Base-by-base conservation (phyloP, 2,329 filamentous ascomycete genomes). In the Rutstroemia sp. region DNA sequence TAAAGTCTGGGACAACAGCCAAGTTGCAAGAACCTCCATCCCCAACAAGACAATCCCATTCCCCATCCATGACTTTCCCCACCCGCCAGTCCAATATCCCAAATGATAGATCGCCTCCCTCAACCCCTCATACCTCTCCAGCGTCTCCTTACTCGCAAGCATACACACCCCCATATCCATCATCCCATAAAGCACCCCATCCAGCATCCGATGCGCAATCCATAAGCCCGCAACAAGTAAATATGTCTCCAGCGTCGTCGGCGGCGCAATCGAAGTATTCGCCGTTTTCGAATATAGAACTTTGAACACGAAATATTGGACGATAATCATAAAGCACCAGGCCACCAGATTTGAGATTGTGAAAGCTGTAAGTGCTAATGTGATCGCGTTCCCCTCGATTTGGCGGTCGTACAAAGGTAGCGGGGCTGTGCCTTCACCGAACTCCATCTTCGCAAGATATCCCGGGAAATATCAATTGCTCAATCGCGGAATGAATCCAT, bases 251-350 rank as follows among this genome's bases (percentile, higher is more conserved):
- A 47, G 2, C 10, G n/a, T 17, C 4, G 53, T 34, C 8, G 47
- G 53, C 7, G n/a, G 16, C 17, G 8, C 23, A 5, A 25, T 19
- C 14, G 50, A n/a, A 19, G 17, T 2, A 46, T 30, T n/a, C 10
- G 17, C 8, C 27, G 17, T 17, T 16, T 27, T 23, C 7, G 38
- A 34, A 44, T 34, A 19, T 0, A 40, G 21, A 4, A 44, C n/a
- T 23, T 30, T 44, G 1, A 51, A 44, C 9, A 51, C 27, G 12
- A 55, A 44, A 21, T 55, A 55, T 25, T 55, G 53, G 4, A 55
- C 17, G 7, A 34, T 17, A 14, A 51, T 12, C 53, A 55, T 55
- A 27, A 25, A 55, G 5, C 50, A 16, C 23, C 47, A 51, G 6
- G 53, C 53, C 10, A 42, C 25, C 4, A 51, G 5, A 17, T 23